A percentile compares a stretch with the other conserved stretches of the same genome.
Conservation (phyloP, 495 filamentous ascomycete species). For the Xylaria grammica region DNA sequence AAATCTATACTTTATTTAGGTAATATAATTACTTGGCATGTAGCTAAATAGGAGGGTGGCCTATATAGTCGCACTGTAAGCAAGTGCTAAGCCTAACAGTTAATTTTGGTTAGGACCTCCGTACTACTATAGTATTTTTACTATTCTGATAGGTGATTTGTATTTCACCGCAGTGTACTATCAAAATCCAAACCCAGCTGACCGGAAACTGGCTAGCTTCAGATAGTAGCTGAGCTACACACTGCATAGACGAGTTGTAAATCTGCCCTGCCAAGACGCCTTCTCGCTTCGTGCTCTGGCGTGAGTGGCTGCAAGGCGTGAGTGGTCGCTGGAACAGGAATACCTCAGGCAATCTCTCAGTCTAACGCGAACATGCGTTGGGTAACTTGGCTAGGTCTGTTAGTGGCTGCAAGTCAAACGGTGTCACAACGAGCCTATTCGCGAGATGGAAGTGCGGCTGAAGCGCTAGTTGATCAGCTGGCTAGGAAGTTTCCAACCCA, state of each 20-base stretch:
- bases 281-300: conserved; percentile 16
- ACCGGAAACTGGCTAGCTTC: no score
- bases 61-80: no score
- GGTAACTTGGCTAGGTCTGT: neutral
- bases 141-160: no score
- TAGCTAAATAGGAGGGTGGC: no score
- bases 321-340: neutral
- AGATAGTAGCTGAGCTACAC: no score
- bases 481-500: neutral
- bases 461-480: conserved; percentile 20
- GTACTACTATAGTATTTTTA: no score
- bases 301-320: conserved; percentile 14
- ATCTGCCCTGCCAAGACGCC: conserved; percentile 22
- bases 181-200: no score
- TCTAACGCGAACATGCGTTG: neutral
- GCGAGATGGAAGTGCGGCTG: conserved; percentile 19
- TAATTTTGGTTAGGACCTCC: no score
- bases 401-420: neutral
- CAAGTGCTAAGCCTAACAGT: no score
- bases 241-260: neutral
- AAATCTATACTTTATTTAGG: no score
- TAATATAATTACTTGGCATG: no score
- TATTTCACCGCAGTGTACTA: no score
- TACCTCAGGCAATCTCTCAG: neutral
- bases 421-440: neutral